Base-by-base conservation (phyloP, 768 basidiomycete species). In the Mycena latifolia region DNA sequence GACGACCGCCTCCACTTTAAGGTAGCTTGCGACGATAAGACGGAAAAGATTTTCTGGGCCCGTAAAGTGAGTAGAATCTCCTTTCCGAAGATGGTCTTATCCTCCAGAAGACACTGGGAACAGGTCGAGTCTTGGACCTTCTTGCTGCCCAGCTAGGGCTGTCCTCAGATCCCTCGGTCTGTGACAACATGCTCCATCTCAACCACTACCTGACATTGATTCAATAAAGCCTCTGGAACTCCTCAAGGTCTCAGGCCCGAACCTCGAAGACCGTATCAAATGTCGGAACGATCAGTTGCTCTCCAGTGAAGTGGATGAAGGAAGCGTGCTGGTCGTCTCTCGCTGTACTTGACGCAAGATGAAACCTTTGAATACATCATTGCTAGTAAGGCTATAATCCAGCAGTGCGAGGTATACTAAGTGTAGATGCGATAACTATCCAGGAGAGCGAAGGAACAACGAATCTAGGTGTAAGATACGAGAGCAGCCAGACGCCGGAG, bases 401-500 rank as follows among this genome's bases (percentile, higher is more conserved):
- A 77, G 78, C 78, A 82, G 77, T 78, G 77, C 77, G 71, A 76
- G 78, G 79, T 81, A 81, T 81, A 79, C 73, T 77, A 78, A 71
- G 75, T 69, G 73, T 71, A 69, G 63, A 69, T 71, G 69, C 52
- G 43, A 61, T 54, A 71, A 73, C 64, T 61, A 68, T 56, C 63
- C 55, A 67, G 55, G 65, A 58, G 55, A 68, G 66, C 53, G 54
- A 52, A 37, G n/a, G 37, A 31, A 59, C 46, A 31, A 54, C 17
- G 51, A 7, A 57, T 41, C 33, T 53, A 89, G 79, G 85, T 69
- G 60, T 86, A 93, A 78, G 92, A 90, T 71, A 95, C 94, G 71
- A 95, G 82, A 71, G 94, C 92, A 67, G 94, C 94, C 74, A 95
- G 83, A 71, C 94, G 89, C 72, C 95, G 88, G 69, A 96, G 85